Conservation (phyloP, 352 stramenopile species). For the Phytophthora podocarpi region DNA sequence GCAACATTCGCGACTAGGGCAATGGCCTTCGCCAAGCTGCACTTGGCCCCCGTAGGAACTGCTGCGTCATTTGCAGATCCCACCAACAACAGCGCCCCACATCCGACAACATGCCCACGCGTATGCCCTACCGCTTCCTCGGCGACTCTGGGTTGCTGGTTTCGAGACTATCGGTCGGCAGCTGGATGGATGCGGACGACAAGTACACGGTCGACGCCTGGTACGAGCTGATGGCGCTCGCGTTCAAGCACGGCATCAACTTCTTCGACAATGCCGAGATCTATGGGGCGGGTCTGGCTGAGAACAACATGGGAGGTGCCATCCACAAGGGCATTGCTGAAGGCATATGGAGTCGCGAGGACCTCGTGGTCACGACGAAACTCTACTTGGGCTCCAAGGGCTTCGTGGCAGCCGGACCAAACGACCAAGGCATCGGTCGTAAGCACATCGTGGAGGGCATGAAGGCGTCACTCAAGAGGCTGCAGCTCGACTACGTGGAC, state of each 20-base stretch:
- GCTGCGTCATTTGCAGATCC: slow-evolving; percentile 13
- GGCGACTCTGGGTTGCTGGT: slow-evolving; percentile 34
- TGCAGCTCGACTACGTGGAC: slow-evolving; percentile 46
- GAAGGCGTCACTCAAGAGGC: slow-evolving; percentile 36
- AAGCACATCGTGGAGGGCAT: slow-evolving; percentile 60
- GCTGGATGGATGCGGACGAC: slow-evolving; percentile 27
- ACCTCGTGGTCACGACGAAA: slow-evolving; percentile 58
- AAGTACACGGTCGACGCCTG: slow-evolving; percentile 30
- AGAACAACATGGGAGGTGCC: slow-evolving; percentile 37
- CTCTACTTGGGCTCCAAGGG: slow-evolving; percentile 35
- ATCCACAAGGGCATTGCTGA: slow-evolving; percentile 38
- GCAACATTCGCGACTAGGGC: no score
- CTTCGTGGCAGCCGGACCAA: slow-evolving; percentile 22
- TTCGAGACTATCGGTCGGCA: slow-evolving; percentile 30
- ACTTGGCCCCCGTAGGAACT: no score
- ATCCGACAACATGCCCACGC: background rate
- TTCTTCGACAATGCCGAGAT: slow-evolving; percentile 52
- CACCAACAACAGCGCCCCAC: background rate
- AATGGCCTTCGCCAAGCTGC: no score
- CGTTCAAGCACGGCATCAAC: slow-evolving; percentile 48
- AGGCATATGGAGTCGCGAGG: slow-evolving; percentile 34
- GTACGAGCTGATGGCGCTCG: slow-evolving; percentile 31
- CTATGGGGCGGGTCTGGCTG: slow-evolving; percentile 31
- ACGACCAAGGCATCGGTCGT: slow-evolving; percentile 37
- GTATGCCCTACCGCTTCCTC: slow-evolving; percentile 33